These are phyloP conservation scores for Fusarium sp. DNA, from an alignment of 2,329 filamentous ascomycete genomes.

Conservation along the genomic window DNA sequence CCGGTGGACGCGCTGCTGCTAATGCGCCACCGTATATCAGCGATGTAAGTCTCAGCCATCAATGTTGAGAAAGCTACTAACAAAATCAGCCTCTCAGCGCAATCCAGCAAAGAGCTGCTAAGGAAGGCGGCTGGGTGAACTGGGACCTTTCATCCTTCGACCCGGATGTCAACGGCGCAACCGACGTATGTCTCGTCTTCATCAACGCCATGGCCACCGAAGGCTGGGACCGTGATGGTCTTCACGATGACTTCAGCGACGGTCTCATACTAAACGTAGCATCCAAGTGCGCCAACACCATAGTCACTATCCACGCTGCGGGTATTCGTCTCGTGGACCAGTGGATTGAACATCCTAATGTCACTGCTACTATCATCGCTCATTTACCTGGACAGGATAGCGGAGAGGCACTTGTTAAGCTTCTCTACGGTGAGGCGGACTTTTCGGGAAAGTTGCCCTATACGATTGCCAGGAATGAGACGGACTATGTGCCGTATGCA, in stretches of 20 bases:
- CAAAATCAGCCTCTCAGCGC: constrained; percentile 46
- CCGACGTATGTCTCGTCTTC: constrained; percentile 82
- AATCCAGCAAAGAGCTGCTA: constrained; percentile 65
- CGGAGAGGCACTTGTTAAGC: constrained; percentile 67
- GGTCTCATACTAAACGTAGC: constrained; percentile 71
- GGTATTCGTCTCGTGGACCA: constrained; percentile 72
- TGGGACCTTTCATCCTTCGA: constrained; percentile 58
- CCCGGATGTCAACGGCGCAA: constrained; percentile 55
- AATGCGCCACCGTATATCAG: constrained; percentile 64
- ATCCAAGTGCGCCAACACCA: constrained; percentile 70
- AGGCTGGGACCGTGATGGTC: constrained; percentile 74
- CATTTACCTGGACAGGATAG: constrained; percentile 76
- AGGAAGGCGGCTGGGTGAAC: constrained; percentile 68
- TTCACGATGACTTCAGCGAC: constrained; percentile 78
- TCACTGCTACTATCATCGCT: constrained; percentile 73
- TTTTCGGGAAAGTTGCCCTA: constrained; percentile 73
- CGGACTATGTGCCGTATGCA: constrained; percentile 59
- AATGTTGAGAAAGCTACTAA: not conserved
- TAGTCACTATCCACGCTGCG: constrained; percentile 74
- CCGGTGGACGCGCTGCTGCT: constrained; percentile 65
- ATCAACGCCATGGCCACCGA: constrained; percentile 84
- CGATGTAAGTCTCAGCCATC: constrained; percentile 53
- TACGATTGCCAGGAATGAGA: constrained; percentile 67
- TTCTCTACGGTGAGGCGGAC: constrained; percentile 69
- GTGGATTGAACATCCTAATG: constrained; percentile 75